phyloP scores from a whole-genome alignment of 2,329 filamentous ascomycete genomes.

The Boeremia exigua region DNA sequence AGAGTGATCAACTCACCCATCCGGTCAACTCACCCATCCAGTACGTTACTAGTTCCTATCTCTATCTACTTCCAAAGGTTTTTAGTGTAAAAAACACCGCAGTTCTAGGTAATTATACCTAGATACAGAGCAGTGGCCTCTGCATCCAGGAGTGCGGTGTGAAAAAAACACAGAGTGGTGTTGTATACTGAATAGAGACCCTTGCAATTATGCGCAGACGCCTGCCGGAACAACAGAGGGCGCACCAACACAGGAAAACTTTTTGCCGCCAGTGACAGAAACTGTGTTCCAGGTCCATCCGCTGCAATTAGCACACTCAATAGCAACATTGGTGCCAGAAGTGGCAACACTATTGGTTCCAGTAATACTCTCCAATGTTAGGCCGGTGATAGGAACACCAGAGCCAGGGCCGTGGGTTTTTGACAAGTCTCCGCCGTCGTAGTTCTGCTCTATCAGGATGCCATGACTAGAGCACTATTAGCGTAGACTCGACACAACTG shows the following conservation, averaged over 20 bases:
- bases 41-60: too few species aligned
- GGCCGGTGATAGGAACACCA: neutral
- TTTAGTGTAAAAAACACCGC: too few species aligned
- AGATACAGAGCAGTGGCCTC: too few species aligned
- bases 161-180: too few species aligned
- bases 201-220: too few species aligned
- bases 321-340: neutral
- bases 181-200: too few species aligned
- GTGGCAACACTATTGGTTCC: neutral
- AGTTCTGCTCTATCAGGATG: neutral
- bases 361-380: neutral
- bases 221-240: conserved; percentile 36
- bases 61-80: too few species aligned
- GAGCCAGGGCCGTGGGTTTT: neutral
- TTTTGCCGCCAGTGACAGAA: neutral
- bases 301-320: neutral
- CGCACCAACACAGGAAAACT: neutral
- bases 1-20: too few species aligned
- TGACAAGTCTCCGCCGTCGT: neutral
- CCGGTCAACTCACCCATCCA: too few species aligned
- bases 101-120: too few species aligned
- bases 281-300: conserved; percentile 2
- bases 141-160: too few species aligned
- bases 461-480: neutral
- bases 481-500: neutral